These are phyloP conservation scores for Fusarium setosum DNA, from an alignment of 2,329 filamentous ascomycete genomes.

Conservation along the genomic window DNA sequence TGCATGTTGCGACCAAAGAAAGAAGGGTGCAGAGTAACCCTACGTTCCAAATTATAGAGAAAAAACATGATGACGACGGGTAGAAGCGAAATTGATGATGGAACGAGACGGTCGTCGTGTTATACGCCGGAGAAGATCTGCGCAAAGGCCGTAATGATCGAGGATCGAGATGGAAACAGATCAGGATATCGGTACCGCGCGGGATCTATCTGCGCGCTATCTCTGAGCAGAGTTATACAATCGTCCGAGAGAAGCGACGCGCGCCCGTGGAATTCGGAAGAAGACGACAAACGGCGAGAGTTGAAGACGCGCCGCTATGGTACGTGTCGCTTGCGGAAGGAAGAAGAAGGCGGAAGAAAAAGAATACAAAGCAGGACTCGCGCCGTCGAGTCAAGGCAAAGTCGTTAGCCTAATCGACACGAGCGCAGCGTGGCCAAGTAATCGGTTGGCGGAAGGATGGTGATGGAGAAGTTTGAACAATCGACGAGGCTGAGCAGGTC, in stretches of 20 bases:
- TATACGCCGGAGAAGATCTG: constrained; percentile 1
- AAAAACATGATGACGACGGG: constrained; percentile 81
- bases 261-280: constrained; percentile 11
- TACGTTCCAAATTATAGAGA: constrained; percentile 94
- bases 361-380: constrained; percentile 10
- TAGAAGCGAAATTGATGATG: constrained; percentile 16
- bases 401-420: constrained; percentile 35
- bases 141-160: background rate
- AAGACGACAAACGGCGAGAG: constrained; percentile 11
- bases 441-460: constrained; percentile 16
- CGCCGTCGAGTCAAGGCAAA: constrained; percentile 32
- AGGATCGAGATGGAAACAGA: background rate
- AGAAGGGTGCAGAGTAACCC: constrained; percentile 94
- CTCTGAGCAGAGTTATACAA: constrained; percentile 5
- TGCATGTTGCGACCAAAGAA: constrained; percentile 97
- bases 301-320: constrained; percentile 17
- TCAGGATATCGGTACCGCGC: background rate
- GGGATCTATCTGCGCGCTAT: constrained; percentile 4
- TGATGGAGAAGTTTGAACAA: constrained; percentile 30
- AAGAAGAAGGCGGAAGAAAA: constrained; percentile 11
- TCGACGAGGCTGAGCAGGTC: constrained; percentile 40
- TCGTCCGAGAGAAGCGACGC: constrained; percentile 13
- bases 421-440: constrained; percentile 21
- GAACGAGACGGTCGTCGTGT: constrained; percentile 1
- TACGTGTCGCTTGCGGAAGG: constrained; percentile 1